A percentile compares a stretch with the other conserved stretches of the same genome.
These are phyloP conservation scores for Hypoxylon sp. DNA, from an alignment of 2,329 filamentous ascomycete genomes.

Conservation along the genomic window DNA sequence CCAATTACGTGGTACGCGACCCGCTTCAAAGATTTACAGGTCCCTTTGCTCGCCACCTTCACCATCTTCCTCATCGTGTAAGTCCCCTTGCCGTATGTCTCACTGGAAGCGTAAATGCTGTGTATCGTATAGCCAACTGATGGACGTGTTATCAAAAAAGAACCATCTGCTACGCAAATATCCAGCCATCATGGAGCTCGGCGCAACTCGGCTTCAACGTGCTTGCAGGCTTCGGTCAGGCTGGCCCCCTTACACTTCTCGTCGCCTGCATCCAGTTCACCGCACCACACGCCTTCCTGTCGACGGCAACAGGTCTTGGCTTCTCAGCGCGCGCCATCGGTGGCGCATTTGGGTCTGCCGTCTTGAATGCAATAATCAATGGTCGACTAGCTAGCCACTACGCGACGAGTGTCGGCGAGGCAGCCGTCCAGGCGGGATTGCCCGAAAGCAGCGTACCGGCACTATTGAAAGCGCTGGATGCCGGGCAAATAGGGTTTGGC, in stretches of 20 bases:
- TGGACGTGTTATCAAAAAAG: conserved; percentile 46
- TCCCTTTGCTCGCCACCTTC: conserved; percentile 63
- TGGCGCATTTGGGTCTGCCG: conserved; percentile 67
- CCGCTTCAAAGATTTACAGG: conserved; percentile 63
- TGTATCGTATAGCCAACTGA: conserved; percentile 8
- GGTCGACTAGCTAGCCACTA: conserved; percentile 60
- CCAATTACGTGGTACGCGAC: conserved; percentile 64
- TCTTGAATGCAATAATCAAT: conserved; percentile 67
- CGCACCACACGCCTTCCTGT: conserved; percentile 66
- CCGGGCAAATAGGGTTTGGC: conserved; percentile 52
- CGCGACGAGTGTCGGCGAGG: conserved; percentile 57
- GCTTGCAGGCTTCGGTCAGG: conserved; percentile 64
- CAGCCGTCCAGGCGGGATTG: conserved; percentile 61
- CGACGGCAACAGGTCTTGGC: conserved; percentile 67
- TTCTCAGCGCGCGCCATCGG: conserved; percentile 68
- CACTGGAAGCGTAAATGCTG: not conserved
- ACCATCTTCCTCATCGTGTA: conserved; percentile 63
- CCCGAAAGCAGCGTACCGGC: conserved; percentile 56
- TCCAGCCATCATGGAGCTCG: conserved; percentile 60
- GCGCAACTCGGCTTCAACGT: conserved; percentile 65
- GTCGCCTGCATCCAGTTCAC: conserved; percentile 67
- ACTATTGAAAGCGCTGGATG: conserved; percentile 58
- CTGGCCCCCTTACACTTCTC: conserved; percentile 65
- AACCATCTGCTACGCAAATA: conserved; percentile 62
- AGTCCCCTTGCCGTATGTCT: conserved; percentile 43